Evolutionary conservation across 2,329 filamentous ascomycete species (phyloP).

Genomic region (Monilinia fructigena): DNA sequence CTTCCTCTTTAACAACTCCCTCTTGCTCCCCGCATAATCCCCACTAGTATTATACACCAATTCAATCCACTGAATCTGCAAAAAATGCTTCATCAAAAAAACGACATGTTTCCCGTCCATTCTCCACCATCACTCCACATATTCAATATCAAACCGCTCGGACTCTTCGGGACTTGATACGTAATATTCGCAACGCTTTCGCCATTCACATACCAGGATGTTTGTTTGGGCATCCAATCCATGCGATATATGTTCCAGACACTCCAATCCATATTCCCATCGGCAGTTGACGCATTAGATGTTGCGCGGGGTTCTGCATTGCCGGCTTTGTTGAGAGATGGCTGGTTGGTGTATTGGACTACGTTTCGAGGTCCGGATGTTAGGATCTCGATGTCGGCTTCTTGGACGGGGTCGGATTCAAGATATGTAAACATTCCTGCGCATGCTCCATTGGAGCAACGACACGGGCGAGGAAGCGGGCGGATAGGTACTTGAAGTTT

Average conservation of each 20-base stretch:
- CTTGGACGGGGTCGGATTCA: slow-evolving; percentile 30
- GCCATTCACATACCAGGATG: slow-evolving; percentile 39
- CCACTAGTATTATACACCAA: slow-evolving; percentile 38
- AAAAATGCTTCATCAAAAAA: slow-evolving; percentile 33
- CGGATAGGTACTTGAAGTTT: slow-evolving; percentile 37
- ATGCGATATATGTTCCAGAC: slow-evolving; percentile 38
- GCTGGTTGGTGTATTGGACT: slow-evolving; percentile 40
- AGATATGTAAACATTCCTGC: slow-evolving; percentile 40
- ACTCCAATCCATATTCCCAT: slow-evolving; percentile 31
- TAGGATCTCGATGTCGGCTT: slow-evolving; percentile 40
- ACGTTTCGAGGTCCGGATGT: slow-evolving; percentile 33
- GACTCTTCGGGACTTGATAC: slow-evolving; percentile 35
- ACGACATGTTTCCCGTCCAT: slow-evolving; percentile 39
- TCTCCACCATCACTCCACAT: slow-evolving; percentile 40
- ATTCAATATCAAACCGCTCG: slow-evolving; percentile 36
- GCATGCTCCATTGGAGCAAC: slow-evolving; percentile 36
- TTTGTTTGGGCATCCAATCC: slow-evolving; percentile 38
- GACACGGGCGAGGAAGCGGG: slow-evolving; percentile 36
- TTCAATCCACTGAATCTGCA: slow-evolving; percentile 41
- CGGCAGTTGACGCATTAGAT: slow-evolving; percentile 31
- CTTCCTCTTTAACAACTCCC: slow-evolving; percentile 28
- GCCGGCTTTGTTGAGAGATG: slow-evolving; percentile 31
- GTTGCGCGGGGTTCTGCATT: slow-evolving; percentile 30
- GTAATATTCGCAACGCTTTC: slow-evolving; percentile 34
- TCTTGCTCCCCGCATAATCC: slow-evolving; percentile 26